These are phyloP conservation scores for Eutypa lata DNA, from an alignment of 2,329 filamentous ascomycete species.

Conservation along the genomic window DNA sequence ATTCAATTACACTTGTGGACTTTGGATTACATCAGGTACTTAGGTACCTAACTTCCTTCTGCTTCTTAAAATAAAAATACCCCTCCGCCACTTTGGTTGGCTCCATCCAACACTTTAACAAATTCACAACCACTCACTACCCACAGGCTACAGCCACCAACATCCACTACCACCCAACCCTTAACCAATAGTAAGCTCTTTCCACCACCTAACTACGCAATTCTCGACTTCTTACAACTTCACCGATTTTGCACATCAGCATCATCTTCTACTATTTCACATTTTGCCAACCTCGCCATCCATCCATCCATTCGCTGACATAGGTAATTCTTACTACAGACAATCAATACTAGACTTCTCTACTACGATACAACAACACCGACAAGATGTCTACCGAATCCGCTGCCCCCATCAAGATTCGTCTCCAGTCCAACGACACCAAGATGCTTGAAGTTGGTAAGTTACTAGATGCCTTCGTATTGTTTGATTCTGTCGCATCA, in stretches of 20 bases:
- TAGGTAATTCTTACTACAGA: not conserved
- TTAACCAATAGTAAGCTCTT: not conserved
- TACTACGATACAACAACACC: not conserved
- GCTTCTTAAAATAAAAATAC: too few relatives aligned
- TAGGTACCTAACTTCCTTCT: too few relatives aligned
- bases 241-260: not conserved
- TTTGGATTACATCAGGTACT: too few relatives aligned
- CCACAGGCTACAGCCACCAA: too few relatives aligned
- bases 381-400: slow-evolving; percentile 17
- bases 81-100: too few relatives aligned
- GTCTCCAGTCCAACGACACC: slow-evolving; percentile 20
- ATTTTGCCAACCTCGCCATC: not conserved
- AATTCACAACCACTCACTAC: too few relatives aligned
- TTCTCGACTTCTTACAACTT: not conserved
- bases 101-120: too few relatives aligned
- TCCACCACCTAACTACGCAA: not conserved
- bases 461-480: slow-evolving; percentile 3
- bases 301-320: too few relatives aligned
- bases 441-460: slow-evolving; percentile 21
- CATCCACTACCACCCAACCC: not conserved
- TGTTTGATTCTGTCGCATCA: not conserved
- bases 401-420: slow-evolving; percentile 14
- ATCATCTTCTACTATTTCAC: too few relatives aligned
- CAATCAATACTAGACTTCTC: not conserved
- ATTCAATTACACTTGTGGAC: too few relatives aligned